These are phyloP conservation scores for Vigna nakashimae DNA, from an alignment of 306 rosid genomes.

Conservation along the genomic window DNA sequence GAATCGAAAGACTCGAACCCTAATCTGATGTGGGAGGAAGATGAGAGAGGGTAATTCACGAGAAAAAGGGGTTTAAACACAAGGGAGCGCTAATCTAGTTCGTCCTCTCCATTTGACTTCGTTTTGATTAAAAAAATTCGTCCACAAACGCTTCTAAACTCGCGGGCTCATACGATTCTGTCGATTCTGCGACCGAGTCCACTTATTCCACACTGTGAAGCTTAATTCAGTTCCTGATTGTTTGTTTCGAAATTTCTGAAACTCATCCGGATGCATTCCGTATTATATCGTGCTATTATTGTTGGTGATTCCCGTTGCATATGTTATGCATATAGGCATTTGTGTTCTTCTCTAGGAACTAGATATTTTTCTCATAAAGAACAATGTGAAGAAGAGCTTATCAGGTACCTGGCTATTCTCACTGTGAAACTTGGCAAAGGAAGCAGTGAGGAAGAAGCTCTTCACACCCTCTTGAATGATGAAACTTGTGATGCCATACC, in stretches of 20 bases:
- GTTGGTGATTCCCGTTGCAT: constrained; percentile 36
- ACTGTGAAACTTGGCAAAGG: constrained; percentile 58
- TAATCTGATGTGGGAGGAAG: no score
- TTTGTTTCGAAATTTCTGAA: constrained; percentile 22
- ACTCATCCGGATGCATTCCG: constrained; percentile 36
- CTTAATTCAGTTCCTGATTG: constrained; percentile 26
- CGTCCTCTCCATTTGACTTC: no score
- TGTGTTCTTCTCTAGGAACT: constrained; percentile 41
- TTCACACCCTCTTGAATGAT: constrained; percentile 59
- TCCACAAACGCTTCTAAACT: no score
- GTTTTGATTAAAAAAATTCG: no score
- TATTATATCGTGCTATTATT: constrained; percentile 16
- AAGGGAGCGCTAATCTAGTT: no score
- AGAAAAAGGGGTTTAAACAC: no score
- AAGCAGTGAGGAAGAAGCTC: constrained; percentile 61
- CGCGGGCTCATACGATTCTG: no score
- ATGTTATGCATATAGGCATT: constrained; percentile 30
- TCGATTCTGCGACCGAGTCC: no score
- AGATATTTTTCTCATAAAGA: constrained; percentile 37
- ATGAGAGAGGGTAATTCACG: no score
- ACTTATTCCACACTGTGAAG: not conserved
- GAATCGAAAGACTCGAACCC: no score
- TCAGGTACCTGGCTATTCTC: constrained; percentile 57
- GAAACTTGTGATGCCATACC: constrained; percentile 51
- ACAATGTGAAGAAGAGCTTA: constrained; percentile 41